Conservation (phyloP, 495 filamentous ascomycete species). For the Daldinia loculata region DNA sequence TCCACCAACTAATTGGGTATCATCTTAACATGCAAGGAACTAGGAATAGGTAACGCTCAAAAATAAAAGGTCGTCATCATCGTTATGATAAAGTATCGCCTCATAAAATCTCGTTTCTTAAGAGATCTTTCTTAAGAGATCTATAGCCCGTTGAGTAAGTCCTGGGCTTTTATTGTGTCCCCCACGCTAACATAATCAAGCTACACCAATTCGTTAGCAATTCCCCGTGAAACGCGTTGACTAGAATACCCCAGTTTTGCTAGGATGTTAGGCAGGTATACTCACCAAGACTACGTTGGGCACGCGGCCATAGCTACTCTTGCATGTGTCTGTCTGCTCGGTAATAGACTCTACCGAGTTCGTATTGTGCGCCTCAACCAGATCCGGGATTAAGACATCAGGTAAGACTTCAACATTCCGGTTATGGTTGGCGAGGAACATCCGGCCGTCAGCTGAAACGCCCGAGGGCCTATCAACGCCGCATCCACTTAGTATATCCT, state of each 20-base stretch:
- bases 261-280: neutral
- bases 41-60: neutral
- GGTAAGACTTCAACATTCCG: constrained; percentile 71
- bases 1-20: neutral
- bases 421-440: constrained; percentile 91
- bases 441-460: constrained; percentile 59
- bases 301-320: constrained; percentile 65
- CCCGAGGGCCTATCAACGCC: constrained; percentile 65
- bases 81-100: constrained; percentile 4
- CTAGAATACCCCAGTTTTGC: too few relatives aligned
- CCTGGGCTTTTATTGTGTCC: constrained; percentile 37
- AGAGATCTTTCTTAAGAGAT: neutral
- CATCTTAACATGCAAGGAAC: neutral
- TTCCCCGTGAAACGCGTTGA: neutral
- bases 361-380: constrained; percentile 69
- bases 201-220: constrained; percentile 29
- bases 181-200: constrained; percentile 43
- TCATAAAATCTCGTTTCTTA: neutral
- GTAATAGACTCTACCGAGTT: constrained; percentile 71
- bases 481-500: constrained; percentile 65
- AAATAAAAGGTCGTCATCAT: constrained; percentile 14
- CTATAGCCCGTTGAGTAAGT: constrained; percentile 42
- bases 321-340: constrained; percentile 69
- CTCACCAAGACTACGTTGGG: constrained; percentile 82
- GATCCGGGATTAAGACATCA: constrained; percentile 60